Evolutionary conservation across 495 filamentous ascomycete genomes (phyloP).

Genomic region (Aspergillus bridgeri): DNA sequence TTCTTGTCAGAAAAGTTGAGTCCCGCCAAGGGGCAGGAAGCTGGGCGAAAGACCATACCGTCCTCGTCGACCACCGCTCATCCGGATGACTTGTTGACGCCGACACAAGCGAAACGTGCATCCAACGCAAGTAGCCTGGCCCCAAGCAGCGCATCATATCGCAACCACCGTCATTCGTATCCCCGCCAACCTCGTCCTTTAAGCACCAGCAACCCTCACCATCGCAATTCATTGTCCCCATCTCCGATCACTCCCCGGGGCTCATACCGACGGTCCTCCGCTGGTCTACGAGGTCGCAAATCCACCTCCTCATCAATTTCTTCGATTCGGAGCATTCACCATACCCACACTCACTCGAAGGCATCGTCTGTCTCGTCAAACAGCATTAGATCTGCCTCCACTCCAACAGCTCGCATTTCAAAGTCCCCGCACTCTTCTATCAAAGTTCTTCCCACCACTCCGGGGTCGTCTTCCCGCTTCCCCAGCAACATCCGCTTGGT

Average conservation of each 20-base stretch:
- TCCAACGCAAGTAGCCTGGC: slow-evolving; percentile 46
- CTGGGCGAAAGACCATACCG: slow-evolving; percentile 26
- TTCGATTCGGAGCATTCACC: slow-evolving; percentile 87
- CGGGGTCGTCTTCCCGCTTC: slow-evolving; percentile 67
- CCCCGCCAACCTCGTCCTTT: slow-evolving; percentile 49
- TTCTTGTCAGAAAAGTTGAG: slow-evolving; percentile 42
- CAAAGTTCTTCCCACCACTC: slow-evolving; percentile 92
- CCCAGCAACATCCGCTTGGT: slow-evolving; percentile 86
- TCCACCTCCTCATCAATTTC: slow-evolving; percentile 95
- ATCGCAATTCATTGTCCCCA: slow-evolving; percentile 85
- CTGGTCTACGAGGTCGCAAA: slow-evolving; percentile 82
- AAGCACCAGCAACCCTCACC: slow-evolving; percentile 51
- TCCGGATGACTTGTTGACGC: slow-evolving; percentile 31
- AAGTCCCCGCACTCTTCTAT: slow-evolving; percentile 84
- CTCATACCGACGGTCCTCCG: slow-evolving; percentile 70
- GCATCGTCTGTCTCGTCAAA: slow-evolving; percentile 90
- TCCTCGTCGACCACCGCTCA: slow-evolving; percentile 21
- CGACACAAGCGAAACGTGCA: slow-evolving; percentile 42
- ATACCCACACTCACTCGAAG: slow-evolving; percentile 83
- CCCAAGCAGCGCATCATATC: slow-evolving; percentile 46
- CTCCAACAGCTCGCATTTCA: slow-evolving; percentile 60
- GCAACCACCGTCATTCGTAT: slow-evolving; percentile 44
- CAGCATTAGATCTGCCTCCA: slow-evolving; percentile 62
- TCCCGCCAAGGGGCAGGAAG: slow-evolving; percentile 40
- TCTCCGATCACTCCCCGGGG: slow-evolving; percentile 84